Conservation (phyloP, 2,329 filamentous ascomycete genomes). For the Scleromitrula shiraiana region DNA sequence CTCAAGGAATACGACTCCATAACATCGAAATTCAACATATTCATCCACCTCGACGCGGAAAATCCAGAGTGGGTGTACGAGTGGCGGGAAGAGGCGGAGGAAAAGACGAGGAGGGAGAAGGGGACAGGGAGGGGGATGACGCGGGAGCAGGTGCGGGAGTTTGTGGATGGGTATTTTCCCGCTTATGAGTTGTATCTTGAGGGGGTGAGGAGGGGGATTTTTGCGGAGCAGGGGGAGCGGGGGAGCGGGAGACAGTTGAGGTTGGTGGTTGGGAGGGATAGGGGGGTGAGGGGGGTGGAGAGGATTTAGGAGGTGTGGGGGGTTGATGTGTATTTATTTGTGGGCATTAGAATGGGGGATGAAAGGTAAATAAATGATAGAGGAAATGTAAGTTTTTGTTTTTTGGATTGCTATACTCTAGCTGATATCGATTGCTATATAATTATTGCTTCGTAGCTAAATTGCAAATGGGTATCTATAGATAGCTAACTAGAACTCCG, state of each 20-base stretch:
- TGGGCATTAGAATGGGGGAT: too few species aligned
- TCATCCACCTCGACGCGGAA: conserved; percentile 58
- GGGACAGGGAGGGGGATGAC: conserved; percentile 56
- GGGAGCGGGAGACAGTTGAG: conserved; percentile 40
- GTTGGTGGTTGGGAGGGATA: conserved; percentile 40
- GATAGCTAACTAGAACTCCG: conserved; percentile 5
- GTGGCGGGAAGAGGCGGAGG: conserved; percentile 61
- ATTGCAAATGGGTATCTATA: conserved; percentile 13
- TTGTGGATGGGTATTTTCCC: conserved; percentile 53
- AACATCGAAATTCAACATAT: conserved; percentile 51
- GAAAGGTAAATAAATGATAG: background rate
- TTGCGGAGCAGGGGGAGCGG: conserved; percentile 23
- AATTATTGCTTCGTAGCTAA: too few species aligned
- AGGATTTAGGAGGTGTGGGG: conserved; percentile 14
- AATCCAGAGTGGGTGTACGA: conserved; percentile 56
- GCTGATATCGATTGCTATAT: background rate
- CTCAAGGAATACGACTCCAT: conserved; percentile 51
- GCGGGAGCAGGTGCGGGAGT: conserved; percentile 53
- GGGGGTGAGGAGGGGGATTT: conserved; percentile 40
- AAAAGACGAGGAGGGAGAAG: conserved; percentile 44
- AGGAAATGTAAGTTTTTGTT: background rate
- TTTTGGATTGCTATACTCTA: background rate
- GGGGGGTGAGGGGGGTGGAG: conserved; percentile 34
- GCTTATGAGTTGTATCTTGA: conserved; percentile 49
- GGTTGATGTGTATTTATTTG: too few species aligned